Evolutionary conservation across 106 monocot species (phyloP), one percentile per base, ranked within the genome.

Genomic region (Gastrodia elata): DNA sequence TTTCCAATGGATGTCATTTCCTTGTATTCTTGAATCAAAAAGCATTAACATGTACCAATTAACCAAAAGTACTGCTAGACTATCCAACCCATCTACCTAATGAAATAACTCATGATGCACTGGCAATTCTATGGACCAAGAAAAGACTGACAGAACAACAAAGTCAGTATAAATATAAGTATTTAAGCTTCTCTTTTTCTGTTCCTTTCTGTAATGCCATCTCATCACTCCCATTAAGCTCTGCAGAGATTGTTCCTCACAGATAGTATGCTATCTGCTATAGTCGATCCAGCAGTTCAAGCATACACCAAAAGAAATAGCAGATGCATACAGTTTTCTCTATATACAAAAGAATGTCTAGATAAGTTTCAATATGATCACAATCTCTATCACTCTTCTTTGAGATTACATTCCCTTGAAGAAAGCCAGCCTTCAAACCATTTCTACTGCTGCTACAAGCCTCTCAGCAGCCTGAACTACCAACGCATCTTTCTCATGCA

Each of bases 261-360:
- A 3, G 81, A 8, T 46, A 85, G 83, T 39, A 98, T 85, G 73
- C 72, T 93, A 72, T 88, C 88, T 52, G 88, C 91, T 70, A 93
- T 93, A 14, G 98, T 98, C 16, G 98, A 98, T 20, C 98, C 98
- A 77, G 85, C 77, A 78, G 91, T 98, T 38, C 98, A 91, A 7
- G 91, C 83, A 82, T 93, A 98, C 28, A n/a, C 98, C 98, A 25
- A 93, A 39, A 3, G 93, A 79, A 73, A 91, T 91, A 83, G n/a
- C 98, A 98, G 56, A 93, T 93, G 32, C 98, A 98, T 42, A 93
- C 73, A 64, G 77, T 71, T 79, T 91, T 87, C 68, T 98, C 88
- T 16, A 98, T 41, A 46, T 82, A 91, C 34, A 98, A 73, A 74
- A 88, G 73, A 71, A 98, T 79, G 76, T 93, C 91, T 44, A 88